Conservation (phyloP, 2,329 filamentous ascomycete genomes). For the Cyphellophora europaea region DNA sequence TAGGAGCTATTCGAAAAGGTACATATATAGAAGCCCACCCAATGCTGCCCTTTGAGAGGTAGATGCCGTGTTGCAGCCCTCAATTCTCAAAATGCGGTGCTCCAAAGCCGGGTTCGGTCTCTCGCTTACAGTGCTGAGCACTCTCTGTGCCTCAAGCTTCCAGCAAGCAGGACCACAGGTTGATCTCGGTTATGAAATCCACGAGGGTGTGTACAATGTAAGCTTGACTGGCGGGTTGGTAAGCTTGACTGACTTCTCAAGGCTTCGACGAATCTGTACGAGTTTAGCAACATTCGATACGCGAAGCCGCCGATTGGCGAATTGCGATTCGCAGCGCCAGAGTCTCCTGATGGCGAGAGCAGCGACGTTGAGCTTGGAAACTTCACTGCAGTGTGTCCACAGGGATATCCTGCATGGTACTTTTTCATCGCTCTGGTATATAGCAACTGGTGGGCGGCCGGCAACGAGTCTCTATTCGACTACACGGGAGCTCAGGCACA, state of each 20-base stretch:
- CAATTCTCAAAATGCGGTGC: no score
- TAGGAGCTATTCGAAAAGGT: no score
- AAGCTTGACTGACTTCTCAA: background rate
- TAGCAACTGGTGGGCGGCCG: no score
- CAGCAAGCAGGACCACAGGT: no score
- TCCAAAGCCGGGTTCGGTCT: no score
- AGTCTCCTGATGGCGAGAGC: constrained; percentile 32
- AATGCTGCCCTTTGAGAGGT: no score
- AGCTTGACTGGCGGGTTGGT: constrained; percentile 4
- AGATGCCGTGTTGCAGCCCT: no score
- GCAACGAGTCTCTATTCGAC: constrained; percentile 20
- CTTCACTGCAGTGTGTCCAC: constrained; percentile 34
- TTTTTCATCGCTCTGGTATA: no score
- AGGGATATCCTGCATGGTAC: constrained; percentile 32
- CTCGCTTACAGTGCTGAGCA: no score
- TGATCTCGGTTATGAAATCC: constrained; percentile 45
- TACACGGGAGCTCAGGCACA: constrained; percentile 18
- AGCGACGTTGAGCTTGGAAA: constrained; percentile 36
- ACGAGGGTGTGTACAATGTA: constrained; percentile 29
- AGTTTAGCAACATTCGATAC: constrained; percentile 49
- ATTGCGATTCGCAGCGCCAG: constrained; percentile 41
- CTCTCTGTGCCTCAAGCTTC: no score
- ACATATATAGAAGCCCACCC: no score
- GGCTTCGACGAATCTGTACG: constrained; percentile 29
- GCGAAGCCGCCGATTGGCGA: constrained; percentile 44